A percentile compares a stretch with the other conserved stretches of the same genome.
phyloP scores from a whole-genome alignment of 306 rosid genomes.

The Hylodesmum podocarpum region DNA sequence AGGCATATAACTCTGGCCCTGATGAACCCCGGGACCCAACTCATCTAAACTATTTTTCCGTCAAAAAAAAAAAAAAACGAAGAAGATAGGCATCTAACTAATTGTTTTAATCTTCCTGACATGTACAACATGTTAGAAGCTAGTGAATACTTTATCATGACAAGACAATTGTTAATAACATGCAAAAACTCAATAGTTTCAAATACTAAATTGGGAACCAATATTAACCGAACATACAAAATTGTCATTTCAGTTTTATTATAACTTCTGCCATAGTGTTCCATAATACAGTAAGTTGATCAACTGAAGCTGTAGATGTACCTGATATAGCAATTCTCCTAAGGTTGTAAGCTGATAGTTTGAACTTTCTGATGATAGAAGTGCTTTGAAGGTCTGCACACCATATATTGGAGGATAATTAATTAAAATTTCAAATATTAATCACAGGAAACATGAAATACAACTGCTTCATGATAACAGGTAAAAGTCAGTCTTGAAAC shows the following conservation, averaged over 20 bases:
- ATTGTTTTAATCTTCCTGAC: neutral
- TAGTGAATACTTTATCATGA: neutral
- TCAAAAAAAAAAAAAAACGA: too few relatives aligned
- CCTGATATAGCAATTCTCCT: conserved; percentile 96
- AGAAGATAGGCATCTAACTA: neutral
- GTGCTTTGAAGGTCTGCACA: conserved; percentile 81
- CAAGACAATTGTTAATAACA: neutral
- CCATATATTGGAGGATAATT: conserved; percentile 6
- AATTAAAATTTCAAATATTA: neutral
- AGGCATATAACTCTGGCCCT: neutral
- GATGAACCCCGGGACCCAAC: too few relatives aligned
- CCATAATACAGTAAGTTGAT: neutral
- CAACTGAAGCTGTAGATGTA: conserved; percentile 28
- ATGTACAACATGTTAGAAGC: neutral
- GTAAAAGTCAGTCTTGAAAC: neutral
- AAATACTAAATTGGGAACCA: conserved; percentile 10
- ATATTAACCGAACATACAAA: neutral
- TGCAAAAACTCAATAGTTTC: neutral
- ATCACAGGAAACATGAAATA: neutral
- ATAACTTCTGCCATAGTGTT: neutral
- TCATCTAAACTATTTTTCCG: too few relatives aligned
- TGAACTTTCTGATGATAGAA: conserved; percentile 72
- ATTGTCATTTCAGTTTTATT: conserved; percentile 23
- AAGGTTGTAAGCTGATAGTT: conserved; percentile 76
- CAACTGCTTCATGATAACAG: neutral